Evolutionary conservation across 306 rosid genomes (phyloP).

Genomic region (Prunus salicina): DNA sequence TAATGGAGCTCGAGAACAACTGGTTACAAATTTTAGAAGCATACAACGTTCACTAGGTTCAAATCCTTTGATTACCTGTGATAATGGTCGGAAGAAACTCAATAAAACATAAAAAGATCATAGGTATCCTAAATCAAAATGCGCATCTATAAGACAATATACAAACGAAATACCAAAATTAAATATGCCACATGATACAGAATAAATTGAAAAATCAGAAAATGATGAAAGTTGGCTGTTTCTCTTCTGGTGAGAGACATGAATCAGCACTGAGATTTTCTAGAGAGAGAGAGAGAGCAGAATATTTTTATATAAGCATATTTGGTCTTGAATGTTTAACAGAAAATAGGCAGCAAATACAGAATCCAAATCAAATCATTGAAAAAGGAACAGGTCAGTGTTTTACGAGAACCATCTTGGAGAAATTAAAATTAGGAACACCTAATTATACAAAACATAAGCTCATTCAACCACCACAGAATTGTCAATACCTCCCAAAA

Average conservation of each 20-base stretch:
- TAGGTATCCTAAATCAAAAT: neutral
- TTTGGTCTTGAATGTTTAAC: neutral
- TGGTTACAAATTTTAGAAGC: conserved; percentile 95
- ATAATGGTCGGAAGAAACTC: conserved; percentile 17
- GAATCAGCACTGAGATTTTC: neutral
- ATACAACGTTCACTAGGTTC: conserved; percentile 83
- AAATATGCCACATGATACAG: neutral
- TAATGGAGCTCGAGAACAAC: conserved; percentile 98
- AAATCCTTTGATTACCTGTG: conserved; percentile 70
- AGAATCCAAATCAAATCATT: neutral
- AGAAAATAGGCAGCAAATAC: neutral
- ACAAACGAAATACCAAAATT: neutral
- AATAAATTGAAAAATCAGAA: neutral
- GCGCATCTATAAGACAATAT: neutral
- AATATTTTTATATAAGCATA: neutral
- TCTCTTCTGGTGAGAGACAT: neutral
- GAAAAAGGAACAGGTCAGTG: neutral
- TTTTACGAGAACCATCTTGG: neutral
- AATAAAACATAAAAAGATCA: conserved; percentile 3
- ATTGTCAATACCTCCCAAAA: conserved; percentile 87
- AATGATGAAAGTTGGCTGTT: neutral
- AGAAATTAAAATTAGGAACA: neutral
- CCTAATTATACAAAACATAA: neutral
- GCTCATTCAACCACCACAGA: neutral
- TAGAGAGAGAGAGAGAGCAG: neutral